Evolutionary conservation across 1,284 basidiomycete species (phyloP), one percentile per base, ranked within the genome.

Genomic region (Ustilago bromivora): DNA sequence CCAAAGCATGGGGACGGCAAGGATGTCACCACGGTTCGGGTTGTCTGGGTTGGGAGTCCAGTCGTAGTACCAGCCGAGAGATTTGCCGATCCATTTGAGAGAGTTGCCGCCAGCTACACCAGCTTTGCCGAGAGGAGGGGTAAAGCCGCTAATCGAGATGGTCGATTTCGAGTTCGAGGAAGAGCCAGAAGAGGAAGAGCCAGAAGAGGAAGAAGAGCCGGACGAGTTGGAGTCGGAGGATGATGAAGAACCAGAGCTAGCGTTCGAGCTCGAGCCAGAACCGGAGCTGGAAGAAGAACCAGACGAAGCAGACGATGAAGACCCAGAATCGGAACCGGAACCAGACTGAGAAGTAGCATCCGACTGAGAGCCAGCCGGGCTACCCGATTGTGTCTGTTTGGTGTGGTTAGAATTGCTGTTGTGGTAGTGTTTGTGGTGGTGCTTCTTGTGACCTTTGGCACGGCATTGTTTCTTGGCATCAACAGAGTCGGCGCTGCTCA

Each of bases 21-120:
- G 58, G 23, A 71, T 46, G 57, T 63, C 46, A 53, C 64, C 72
- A 36, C 60, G 46, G 57, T 78, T 70, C 35, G 65, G 59, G 61
- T 72, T 75, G 57, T 67, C 54, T 2, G 78, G 79, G 51, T 58
- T 66, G 54, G 78, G 71, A 36, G 79, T 78, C 79, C 79, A 81
- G 53, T 75, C 71, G 55, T 74, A 70, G 62, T 67, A 76, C 69
- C 76, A 79, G 28, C 79, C 71, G 32, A 82, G 67, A 19, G 61
- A 31, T 4, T 52, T 52, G 61, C 35, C 36, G 28, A 61, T 68
- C 67, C 65, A 79, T 35, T 74, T 71, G 65, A 82, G 73, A 43
- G 77, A 80, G 54, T 82, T 66, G 34, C 80, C 80, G 46, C 80
- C 80, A 38, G 80, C 79, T 35, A 81, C 70, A 68, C 80, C 80